phyloP scores from a whole-genome alignment of 2,329 filamentous ascomycete species.

The Fusarium sp. region DNA sequence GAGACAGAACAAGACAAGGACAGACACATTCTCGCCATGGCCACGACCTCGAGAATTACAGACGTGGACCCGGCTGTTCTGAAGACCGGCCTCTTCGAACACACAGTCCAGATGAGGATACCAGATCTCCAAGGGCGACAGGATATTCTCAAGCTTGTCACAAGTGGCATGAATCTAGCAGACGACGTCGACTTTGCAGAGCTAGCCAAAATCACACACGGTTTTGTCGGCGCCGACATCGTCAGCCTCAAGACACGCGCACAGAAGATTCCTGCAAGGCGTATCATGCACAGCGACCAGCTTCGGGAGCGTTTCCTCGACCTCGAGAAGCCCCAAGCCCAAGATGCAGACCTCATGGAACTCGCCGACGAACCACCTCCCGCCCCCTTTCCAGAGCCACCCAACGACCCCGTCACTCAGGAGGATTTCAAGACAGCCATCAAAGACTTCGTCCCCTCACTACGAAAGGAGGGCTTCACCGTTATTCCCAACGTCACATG shows the following conservation, averaged over 20 bases:
- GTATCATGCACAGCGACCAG: conserved; percentile 40
- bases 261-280: conserved; percentile 52
- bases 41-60: conserved; percentile 89
- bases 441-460: conserved; percentile 70
- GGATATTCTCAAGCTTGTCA: conserved; percentile 80
- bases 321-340: conserved; percentile 4
- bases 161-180: conserved; percentile 70
- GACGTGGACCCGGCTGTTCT: conserved; percentile 83
- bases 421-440: conserved; percentile 79
- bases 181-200: conserved; percentile 77
- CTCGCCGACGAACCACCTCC: conserved; percentile 8
- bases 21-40: conserved; percentile 87
- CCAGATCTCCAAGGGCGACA: conserved; percentile 82
- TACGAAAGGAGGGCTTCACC: conserved; percentile 89
- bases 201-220: conserved; percentile 86
- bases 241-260: conserved; percentile 68
- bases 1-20: conserved; percentile 73
- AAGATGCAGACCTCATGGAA: conserved; percentile 33
- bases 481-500: conserved; percentile 94
- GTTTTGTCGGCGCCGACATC: conserved; percentile 92
- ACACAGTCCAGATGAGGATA: conserved; percentile 87
- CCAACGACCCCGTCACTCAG: conserved; percentile 33
- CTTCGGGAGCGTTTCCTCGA: neutral
- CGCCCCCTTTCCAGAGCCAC: conserved; percentile 6
- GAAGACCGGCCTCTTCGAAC: conserved; percentile 80